Evolutionary conservation across 164 flowering plant species (phyloP), one percentile per base, ranked within the genome.

Genomic region (Chimonanthus salicifolius): DNA sequence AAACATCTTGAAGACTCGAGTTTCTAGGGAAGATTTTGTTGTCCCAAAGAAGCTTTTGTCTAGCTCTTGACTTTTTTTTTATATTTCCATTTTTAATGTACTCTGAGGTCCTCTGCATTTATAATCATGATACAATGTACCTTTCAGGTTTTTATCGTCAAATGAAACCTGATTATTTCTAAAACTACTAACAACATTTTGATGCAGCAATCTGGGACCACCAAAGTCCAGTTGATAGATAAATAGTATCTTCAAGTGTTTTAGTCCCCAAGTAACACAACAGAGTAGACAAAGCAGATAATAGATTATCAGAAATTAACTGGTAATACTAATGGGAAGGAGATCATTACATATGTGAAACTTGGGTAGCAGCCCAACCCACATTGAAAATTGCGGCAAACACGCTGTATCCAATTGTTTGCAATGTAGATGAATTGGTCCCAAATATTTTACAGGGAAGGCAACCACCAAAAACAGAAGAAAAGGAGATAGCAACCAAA

Each of bases 281-380:
- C 4, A 69, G 20, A 15, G 45, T 21, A 54, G 44, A 46, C 7
- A 71, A 51, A 67, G 54, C 8, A 68, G 4, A 13, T 62, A 33
- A 69, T 64, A 47, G 49, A 60, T 9, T 18, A 71, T 6, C 8
- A 20, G 50, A 78, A 20, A 68, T 18, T 47, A 65, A 70, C 3
- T 43, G 45, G 67, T 13, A 64, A 65, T 5, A 45, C 18, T 47
- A 33, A 69, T n/a, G 21, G 70, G n/a, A 76, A 71, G 74, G 78
- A 72, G 75, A 11, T 77, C 5, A 67, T 84, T 88, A 94, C 98
- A 94, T 92, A 80, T 94, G 99, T 72, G 99, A 90, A 69, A 94
- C 94, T 82, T 94, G 99, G 76, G 97, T 84, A 74, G 92, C 95
- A 80, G 99, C 97, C 97, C 97, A 94, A 44, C 99, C 99, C 15